Evolutionary conservation across 2,329 filamentous ascomycete species (phyloP).

Genomic region (Calonectria pauciramosa): DNA sequence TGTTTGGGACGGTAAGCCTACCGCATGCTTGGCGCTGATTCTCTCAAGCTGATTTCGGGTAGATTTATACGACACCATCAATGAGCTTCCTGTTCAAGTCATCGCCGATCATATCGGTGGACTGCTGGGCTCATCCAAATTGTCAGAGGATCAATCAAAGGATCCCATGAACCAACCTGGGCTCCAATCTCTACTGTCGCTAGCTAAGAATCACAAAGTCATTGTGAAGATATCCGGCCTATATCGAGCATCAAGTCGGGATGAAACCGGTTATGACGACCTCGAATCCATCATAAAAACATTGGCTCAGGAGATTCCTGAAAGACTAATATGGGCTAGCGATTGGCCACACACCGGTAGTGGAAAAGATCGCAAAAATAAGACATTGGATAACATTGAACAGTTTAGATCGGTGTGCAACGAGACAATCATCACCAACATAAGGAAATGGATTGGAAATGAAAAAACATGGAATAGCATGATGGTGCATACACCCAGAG

Average conservation of each 20-base stretch:
- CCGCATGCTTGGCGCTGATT: neutral
- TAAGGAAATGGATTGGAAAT: conserved; percentile 8
- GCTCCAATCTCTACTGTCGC: neutral
- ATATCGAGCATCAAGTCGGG: neutral
- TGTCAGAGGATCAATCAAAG: neutral
- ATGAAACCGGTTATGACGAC: neutral
- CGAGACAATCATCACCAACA: neutral
- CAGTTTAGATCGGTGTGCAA: conserved; percentile 5
- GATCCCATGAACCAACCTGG: conserved; percentile 6
- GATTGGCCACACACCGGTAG: conserved; percentile 16
- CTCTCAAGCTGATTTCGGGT: neutral
- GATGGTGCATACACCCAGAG: neutral
- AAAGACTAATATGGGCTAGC: conserved; percentile 1
- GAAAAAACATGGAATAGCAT: conserved; percentile 2
- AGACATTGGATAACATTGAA: neutral
- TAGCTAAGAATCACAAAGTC: neutral
- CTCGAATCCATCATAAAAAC: conserved; percentile 10
- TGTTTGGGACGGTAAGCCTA: conserved; percentile 12
- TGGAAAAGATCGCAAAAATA: neutral
- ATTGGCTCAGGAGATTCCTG: neutral
- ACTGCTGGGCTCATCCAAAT: neutral
- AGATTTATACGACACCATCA: conserved; percentile 10
- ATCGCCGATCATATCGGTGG: conserved; percentile 19
- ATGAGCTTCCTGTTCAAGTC: neutral
- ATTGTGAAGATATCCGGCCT: conserved; percentile 12